phyloP scores from a whole-genome alignment of 1,284 basidiomycete genomes.

The Neonothopanus nambi region DNA sequence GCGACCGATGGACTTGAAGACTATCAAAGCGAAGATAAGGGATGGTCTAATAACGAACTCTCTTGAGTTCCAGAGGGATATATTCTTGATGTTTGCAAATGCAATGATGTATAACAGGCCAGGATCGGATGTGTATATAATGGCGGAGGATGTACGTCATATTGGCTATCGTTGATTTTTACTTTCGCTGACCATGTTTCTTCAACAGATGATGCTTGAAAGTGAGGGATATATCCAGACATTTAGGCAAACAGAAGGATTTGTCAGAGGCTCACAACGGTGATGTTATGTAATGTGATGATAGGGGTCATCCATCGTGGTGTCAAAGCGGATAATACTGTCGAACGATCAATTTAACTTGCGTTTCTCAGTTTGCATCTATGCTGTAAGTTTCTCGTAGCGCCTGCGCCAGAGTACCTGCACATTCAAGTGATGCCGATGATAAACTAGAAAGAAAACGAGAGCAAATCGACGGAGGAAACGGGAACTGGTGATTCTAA shows the following conservation, averaged over 20 bases:
- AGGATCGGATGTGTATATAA: slow-evolving; percentile 77
- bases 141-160: slow-evolving; percentile 90
- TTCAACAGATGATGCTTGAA: slow-evolving; percentile 80
- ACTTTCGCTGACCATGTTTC: slow-evolving; percentile 5
- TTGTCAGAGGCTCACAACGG: slow-evolving; percentile 40
- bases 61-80: slow-evolving; percentile 85
- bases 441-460: no score
- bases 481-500: no score
- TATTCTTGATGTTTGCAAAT: slow-evolving; percentile 93
- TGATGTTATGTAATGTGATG: neutral
- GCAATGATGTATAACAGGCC: slow-evolving; percentile 94
- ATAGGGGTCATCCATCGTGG: neutral
- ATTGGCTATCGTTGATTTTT: slow-evolving; percentile 11
- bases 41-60: slow-evolving; percentile 81
- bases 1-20: slow-evolving; percentile 91
- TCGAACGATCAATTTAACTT: no score
- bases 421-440: no score
- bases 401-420: no score
- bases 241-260: slow-evolving; percentile 76
- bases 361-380: no score
- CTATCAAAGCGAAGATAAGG: slow-evolving; percentile 79
- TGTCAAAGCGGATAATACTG: neutral
- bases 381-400: no score
- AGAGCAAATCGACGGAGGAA: no score
- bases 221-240: slow-evolving; percentile 76